Conservation (phyloP, 2,329 filamentous ascomycete genomes). For the Curvularia verruculosa region DNA sequence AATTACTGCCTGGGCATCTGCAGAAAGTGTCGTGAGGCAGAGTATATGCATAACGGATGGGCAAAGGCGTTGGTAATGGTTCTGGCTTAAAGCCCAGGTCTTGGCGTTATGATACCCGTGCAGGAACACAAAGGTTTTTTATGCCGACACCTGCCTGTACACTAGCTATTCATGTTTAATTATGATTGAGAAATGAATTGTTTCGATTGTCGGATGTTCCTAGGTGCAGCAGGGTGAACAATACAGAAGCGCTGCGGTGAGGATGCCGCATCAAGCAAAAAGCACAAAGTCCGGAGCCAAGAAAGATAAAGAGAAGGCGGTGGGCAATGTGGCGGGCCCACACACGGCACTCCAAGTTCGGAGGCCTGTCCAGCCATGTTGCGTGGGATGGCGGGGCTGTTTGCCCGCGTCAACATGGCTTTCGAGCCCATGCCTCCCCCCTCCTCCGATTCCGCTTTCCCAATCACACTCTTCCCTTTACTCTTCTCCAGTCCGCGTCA, state of each 20-base stretch:
- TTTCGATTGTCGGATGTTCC: neutral
- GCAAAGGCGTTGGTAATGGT: conserved; percentile 23
- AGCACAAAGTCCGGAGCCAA: neutral
- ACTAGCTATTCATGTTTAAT: neutral
- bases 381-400: conserved; percentile 24
- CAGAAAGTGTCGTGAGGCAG: conserved; percentile 14
- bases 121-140: conserved; percentile 5
- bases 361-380: conserved; percentile 9
- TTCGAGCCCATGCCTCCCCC: conserved; percentile 5
- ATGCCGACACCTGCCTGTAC: neutral
- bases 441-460: conserved; percentile 13
- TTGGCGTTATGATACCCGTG: conserved; percentile 10
- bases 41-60: conserved; percentile 32
- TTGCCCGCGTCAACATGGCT: conserved; percentile 13
- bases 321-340: conserved; percentile 5
- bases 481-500: conserved; percentile 1
- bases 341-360: conserved; percentile 11
- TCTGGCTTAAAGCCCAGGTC: neutral
- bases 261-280: neutral
- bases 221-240: neutral
- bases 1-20: conserved; percentile 48
- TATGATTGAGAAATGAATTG: neutral
- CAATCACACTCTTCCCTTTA: neutral
- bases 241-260: neutral
- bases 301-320: conserved; percentile 1